A percentile compares a stretch with the other conserved stretches of the same genome.
Evolutionary conservation across 2,329 filamentous ascomycete genomes (phyloP).

Genomic region (Cytospora piceicola): DNA sequence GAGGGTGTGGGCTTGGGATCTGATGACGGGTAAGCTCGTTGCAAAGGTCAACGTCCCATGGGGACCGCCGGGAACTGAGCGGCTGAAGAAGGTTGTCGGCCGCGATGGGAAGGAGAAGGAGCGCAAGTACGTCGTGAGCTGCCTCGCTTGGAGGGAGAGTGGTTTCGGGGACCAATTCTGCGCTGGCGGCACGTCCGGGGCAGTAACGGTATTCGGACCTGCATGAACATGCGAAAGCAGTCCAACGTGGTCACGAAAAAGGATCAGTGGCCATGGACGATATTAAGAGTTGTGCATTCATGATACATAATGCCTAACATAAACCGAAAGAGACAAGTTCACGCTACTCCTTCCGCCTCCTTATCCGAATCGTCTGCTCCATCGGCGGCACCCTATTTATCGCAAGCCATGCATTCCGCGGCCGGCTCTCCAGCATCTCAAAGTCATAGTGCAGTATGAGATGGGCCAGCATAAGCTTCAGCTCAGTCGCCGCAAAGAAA

Average conservation of each 20-base stretch:
- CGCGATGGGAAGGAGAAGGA: slow-evolving; percentile 64
- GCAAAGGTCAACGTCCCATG: slow-evolving; percentile 64
- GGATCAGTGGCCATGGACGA: neutral
- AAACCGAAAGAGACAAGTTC: neutral
- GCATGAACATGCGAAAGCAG: slow-evolving; percentile 3
- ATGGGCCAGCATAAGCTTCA: slow-evolving; percentile 40
- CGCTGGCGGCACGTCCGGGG: slow-evolving; percentile 66
- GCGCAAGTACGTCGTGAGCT: slow-evolving; percentile 63
- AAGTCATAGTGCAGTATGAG: slow-evolving; percentile 36
- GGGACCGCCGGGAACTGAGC: slow-evolving; percentile 55
- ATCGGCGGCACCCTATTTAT: slow-evolving; percentile 29
- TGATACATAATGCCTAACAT: neutral
- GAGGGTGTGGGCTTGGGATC: slow-evolving; percentile 79
- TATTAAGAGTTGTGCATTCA: neutral
- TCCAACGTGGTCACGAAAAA: neutral
- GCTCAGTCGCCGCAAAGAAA: slow-evolving; percentile 44
- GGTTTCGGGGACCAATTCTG: slow-evolving; percentile 69
- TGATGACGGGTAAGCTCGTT: slow-evolving; percentile 71
- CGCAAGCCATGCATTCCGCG: slow-evolving; percentile 22
- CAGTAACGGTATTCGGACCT: slow-evolving; percentile 65
- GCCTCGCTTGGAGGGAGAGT: slow-evolving; percentile 64
- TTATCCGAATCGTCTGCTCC: slow-evolving; percentile 21
- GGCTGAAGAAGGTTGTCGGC: slow-evolving; percentile 57
- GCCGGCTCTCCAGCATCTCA: slow-evolving; percentile 29
- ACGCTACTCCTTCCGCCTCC: slow-evolving; percentile 14